phyloP scores from a whole-genome alignment of 306 rosid genomes.

The Fragaria ananassa region DNA sequence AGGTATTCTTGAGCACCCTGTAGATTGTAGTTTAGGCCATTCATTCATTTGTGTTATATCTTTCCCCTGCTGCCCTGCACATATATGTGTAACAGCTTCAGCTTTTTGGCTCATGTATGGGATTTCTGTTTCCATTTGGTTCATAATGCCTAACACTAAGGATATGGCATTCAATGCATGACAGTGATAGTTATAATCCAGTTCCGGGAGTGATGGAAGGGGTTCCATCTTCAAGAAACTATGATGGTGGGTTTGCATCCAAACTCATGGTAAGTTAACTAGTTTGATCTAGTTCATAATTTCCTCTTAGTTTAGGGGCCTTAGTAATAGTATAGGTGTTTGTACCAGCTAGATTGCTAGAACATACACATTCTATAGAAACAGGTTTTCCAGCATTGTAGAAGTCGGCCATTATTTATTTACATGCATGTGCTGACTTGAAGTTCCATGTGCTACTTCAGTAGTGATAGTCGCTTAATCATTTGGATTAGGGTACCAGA shows the following conservation, averaged over 20 bases:
- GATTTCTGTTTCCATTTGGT: not conserved
- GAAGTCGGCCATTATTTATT: not conserved
- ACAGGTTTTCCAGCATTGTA: not conserved
- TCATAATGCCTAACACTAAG: not conserved
- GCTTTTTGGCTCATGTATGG: not conserved
- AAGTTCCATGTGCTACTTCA: not conserved
- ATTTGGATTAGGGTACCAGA: not conserved
- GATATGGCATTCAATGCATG: slow-evolving; percentile 16
- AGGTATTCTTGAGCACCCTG: slow-evolving; percentile 42
- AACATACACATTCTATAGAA: not conserved
- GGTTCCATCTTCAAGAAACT: slow-evolving; percentile 84
- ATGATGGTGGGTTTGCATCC: slow-evolving; percentile 87
- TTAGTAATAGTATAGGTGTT: not conserved
- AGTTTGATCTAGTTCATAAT: not conserved
- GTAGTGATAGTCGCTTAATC: not conserved
- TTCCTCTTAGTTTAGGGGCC: not conserved
- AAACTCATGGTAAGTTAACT: slow-evolving; percentile 74
- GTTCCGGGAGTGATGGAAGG: slow-evolving; percentile 94
- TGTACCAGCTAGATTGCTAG: not conserved
- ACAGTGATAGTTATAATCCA: slow-evolving; percentile 89
- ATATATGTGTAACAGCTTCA: not conserved
- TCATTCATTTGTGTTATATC: not conserved
- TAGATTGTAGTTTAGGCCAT: not conserved
- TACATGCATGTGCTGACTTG: not conserved
- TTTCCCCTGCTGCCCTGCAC: not conserved